Percentiles rank a stretch among this genome's conserved stretches.
These are phyloP conservation scores for Vicia faba DNA, from an alignment of 306 rosid species.

Conservation along the genomic window DNA sequence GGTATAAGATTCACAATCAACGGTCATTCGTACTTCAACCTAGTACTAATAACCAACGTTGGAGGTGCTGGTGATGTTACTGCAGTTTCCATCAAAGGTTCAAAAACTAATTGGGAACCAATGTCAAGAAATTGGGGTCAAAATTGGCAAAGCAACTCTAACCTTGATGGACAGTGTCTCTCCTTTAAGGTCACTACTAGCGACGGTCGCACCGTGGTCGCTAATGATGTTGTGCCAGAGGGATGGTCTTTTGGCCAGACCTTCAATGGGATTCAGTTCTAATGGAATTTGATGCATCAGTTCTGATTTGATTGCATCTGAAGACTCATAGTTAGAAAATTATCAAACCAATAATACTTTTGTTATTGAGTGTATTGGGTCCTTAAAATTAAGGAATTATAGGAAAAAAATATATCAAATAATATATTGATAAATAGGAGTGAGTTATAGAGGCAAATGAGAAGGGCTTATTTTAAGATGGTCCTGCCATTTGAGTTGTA, in stretches of 20 bases:
- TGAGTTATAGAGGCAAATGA: conserved; percentile 34
- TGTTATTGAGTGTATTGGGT: conserved; percentile 7
- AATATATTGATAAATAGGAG: conserved; percentile 11
- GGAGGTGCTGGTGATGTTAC: conserved; percentile 84
- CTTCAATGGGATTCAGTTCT: conserved; percentile 52
- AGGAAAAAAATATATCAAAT: not conserved
- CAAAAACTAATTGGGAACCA: conserved; percentile 68
- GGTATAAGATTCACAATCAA: conserved; percentile 86
- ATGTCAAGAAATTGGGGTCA: conserved; percentile 89
- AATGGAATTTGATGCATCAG: not conserved
- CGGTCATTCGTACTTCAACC: conserved; percentile 75
- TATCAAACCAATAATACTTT: not conserved
- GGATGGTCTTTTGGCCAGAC: conserved; percentile 83
- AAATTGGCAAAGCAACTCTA: conserved; percentile 77
- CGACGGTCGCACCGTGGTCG: conserved; percentile 59
- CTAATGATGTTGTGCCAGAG: conserved; percentile 55
- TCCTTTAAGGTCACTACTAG: conserved; percentile 71
- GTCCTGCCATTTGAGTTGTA: conserved; percentile 39
- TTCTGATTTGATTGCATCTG: not conserved
- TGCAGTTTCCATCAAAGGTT: conserved; percentile 74
- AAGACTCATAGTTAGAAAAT: not conserved
- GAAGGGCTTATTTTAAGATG: conserved; percentile 46
- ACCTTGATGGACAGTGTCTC: conserved; percentile 71
- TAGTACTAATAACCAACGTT: conserved; percentile 73
- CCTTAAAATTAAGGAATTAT: not conserved